phyloP scores from a whole-genome alignment of 331 rosid genomes.

The Quercus phellos region DNA sequence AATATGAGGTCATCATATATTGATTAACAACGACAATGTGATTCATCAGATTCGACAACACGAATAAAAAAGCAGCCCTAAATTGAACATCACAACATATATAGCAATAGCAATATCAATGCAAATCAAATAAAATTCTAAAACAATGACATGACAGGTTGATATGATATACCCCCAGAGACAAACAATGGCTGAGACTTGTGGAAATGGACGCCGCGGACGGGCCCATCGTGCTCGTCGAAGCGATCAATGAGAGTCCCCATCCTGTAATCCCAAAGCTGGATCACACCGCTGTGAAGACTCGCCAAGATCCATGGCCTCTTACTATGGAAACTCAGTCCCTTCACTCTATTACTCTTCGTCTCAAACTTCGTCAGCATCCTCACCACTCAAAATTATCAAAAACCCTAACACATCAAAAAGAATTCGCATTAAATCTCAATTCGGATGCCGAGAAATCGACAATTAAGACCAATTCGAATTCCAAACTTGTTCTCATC shows the following conservation, averaged over 20 bases:
- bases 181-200: slow-evolving; percentile 84
- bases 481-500: too few relatives aligned
- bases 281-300: slow-evolving; percentile 95
- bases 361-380: slow-evolving; percentile 97
- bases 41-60: not conserved
- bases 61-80: not conserved
- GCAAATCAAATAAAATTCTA: not conserved
- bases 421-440: not conserved
- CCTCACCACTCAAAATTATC: slow-evolving; percentile 35
- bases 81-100: not conserved
- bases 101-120: not conserved
- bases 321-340: slow-evolving; percentile 82
- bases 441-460: too few relatives aligned
- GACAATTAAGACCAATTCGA: too few relatives aligned
- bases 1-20: not conserved
- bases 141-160: too few relatives aligned
- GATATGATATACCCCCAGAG: slow-evolving; percentile 60
- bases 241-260: slow-evolving; percentile 89
- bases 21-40: not conserved
- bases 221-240: slow-evolving; percentile 95
- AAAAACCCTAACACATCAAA: not conserved
- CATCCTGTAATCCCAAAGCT: slow-evolving; percentile 96
- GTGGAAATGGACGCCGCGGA: slow-evolving; percentile 91
- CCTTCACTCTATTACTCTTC: slow-evolving; percentile 92
- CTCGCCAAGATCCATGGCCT: slow-evolving; percentile 96